A percentile compares a stretch with the other conserved stretches of the same genome.
Evolutionary conservation across 495 filamentous ascomycete species (phyloP).

Genomic region (Pseudotulostoma volvatum): DNA sequence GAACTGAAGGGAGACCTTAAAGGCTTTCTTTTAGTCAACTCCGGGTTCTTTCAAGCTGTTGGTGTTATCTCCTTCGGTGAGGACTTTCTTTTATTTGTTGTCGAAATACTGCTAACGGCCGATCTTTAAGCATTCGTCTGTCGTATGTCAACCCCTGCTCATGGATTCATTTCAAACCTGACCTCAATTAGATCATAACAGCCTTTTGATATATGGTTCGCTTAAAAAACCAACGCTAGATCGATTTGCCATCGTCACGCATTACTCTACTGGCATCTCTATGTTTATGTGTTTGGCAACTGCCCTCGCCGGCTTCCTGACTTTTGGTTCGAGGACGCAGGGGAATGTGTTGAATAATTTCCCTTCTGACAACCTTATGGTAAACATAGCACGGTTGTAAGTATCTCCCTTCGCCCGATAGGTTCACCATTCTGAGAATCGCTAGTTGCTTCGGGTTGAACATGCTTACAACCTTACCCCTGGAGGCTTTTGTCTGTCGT

Average conservation of each 20-base stretch:
- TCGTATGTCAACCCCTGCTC: conserved; percentile 32
- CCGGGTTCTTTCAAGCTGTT: conserved; percentile 84
- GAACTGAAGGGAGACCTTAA: conserved; percentile 54
- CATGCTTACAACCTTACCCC: conserved; percentile 92
- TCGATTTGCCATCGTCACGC: conserved; percentile 80
- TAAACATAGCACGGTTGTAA: conserved; percentile 81
- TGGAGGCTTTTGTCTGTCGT: conserved; percentile 93
- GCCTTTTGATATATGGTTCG: conserved; percentile 91
- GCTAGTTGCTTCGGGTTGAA: conserved; percentile 75
- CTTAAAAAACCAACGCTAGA: conserved; percentile 86
- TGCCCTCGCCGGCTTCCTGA: conserved; percentile 80
- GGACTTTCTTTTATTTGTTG: conserved; percentile 8
- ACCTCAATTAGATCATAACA: conserved; percentile 61
- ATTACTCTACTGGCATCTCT: conserved; percentile 77
- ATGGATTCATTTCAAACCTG: conserved; percentile 2
- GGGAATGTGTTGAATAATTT: conserved; percentile 99
- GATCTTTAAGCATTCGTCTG: conserved; percentile 69
- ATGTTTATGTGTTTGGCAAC: conserved; percentile 78
- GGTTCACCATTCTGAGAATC: background rate
- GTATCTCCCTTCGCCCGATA: conserved; percentile 6
- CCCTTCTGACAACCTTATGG: conserved; percentile 69
- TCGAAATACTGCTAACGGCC: conserved; percentile 18
- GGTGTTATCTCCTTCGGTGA: conserved; percentile 94
- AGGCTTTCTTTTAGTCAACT: conserved; percentile 51
- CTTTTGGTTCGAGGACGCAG: conserved; percentile 77